Evolutionary conservation across 805 yeast genomes (phyloP).

Genomic region (Cyberlindnera japonica): DNA sequence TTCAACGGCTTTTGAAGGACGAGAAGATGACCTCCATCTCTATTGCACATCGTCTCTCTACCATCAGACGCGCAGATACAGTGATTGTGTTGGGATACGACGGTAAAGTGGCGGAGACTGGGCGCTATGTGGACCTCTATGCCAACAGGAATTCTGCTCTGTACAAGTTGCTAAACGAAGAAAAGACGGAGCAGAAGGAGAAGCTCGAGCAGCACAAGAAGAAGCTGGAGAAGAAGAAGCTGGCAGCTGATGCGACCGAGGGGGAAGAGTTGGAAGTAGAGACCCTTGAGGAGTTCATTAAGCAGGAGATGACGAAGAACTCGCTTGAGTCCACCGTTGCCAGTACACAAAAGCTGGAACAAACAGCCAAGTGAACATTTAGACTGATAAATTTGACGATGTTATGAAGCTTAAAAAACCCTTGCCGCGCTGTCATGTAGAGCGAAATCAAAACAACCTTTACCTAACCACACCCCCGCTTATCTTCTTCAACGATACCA

Average conservation of each 20-base stretch:
- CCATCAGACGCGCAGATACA: conserved; percentile 81
- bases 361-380: not conserved
- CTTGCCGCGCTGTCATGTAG: too few relatives aligned
- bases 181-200: conserved; percentile 17
- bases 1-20: conserved; percentile 56
- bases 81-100: conserved; percentile 80
- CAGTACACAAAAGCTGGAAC: conserved; percentile 5
- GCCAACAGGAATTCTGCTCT: conserved; percentile 40
- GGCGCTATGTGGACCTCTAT: conserved; percentile 56
- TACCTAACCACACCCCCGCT: too few relatives aligned
- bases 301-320: conserved; percentile 23
- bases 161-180: conserved; percentile 37
- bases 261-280: conserved; percentile 10
- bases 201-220: conserved; percentile 7
- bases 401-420: too few relatives aligned
- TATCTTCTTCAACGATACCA: too few relatives aligned
- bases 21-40: conserved; percentile 74
- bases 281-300: conserved; percentile 23
- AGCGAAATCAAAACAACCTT: conserved; percentile 1
- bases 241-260: conserved; percentile 6
- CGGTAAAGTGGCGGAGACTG: conserved; percentile 78
- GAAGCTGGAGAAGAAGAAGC: conserved; percentile 9
- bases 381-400: not conserved
- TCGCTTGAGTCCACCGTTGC: conserved; percentile 11
- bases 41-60: conserved; percentile 90